Conservation (phyloP, 257 asterid species). For the Capsicum pubescens region DNA sequence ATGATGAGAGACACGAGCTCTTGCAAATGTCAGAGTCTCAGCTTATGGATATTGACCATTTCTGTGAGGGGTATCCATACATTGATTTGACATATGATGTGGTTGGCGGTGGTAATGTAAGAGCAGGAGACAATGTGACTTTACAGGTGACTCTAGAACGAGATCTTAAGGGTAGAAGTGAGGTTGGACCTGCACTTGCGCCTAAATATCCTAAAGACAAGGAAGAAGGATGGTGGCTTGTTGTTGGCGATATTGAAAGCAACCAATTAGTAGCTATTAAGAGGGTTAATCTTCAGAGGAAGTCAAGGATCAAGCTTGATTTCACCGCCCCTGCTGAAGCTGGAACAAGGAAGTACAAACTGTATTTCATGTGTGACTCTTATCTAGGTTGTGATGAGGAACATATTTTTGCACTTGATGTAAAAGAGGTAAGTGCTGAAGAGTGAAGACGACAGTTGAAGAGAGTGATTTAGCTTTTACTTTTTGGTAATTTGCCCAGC, state of each 20-base stretch:
- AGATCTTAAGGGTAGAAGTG: slow-evolving; percentile 43
- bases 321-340: slow-evolving; percentile 43
- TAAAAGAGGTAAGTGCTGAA: slow-evolving; percentile 31
- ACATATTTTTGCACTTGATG: slow-evolving; percentile 39
- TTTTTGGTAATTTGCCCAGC: slow-evolving; percentile 1
- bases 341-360: slow-evolving; percentile 32
- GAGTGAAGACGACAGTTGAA: slow-evolving; percentile 27
- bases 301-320: slow-evolving; percentile 39
- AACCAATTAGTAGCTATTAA: slow-evolving; percentile 46
- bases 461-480: slow-evolving; percentile 1
- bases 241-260: slow-evolving; percentile 43
- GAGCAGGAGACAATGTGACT: slow-evolving; percentile 37
- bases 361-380: slow-evolving; percentile 49
- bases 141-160: slow-evolving; percentile 43
- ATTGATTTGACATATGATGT: slow-evolving; percentile 43
- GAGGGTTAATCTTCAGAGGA: slow-evolving; percentile 45
- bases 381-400: slow-evolving; percentile 52
- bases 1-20: slow-evolving; percentile 45
- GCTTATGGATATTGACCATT: slow-evolving; percentile 43
- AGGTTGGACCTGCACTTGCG: slow-evolving; percentile 44
- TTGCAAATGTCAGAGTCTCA: slow-evolving; percentile 46
- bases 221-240: slow-evolving; percentile 57
- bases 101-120: slow-evolving; percentile 30
- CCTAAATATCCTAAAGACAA: slow-evolving; percentile 45
- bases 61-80: slow-evolving; percentile 43